A percentile compares a stretch with the other conserved stretches of the same genome.
Conservation (phyloP, 202 grass and related monocot genomes). For the Dendrocalamus latiflorus region DNA sequence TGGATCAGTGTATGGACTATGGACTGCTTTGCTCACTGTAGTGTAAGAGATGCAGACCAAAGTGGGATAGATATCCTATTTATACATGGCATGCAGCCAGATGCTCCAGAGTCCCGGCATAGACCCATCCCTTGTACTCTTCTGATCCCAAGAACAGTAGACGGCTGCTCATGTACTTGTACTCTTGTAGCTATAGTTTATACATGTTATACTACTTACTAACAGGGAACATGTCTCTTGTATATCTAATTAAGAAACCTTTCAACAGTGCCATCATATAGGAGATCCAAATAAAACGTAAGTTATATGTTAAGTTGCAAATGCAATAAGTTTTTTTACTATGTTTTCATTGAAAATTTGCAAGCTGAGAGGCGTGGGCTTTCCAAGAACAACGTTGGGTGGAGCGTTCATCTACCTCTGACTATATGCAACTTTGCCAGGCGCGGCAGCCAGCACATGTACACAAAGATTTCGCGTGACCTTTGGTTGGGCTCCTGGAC, state of each 20-base stretch:
- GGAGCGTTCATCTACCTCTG: background rate
- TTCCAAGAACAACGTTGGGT: background rate
- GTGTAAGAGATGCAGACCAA: constrained; percentile 33
- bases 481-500: background rate
- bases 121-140: background rate
- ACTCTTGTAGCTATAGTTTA: background rate
- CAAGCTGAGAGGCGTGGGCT: background rate
- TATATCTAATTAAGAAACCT: background rate
- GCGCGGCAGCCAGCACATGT: background rate
- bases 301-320: background rate
- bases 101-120: constrained; percentile 20
- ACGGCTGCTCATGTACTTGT: background rate
- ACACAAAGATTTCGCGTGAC: background rate
- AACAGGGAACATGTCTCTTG: background rate
- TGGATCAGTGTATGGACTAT: background rate
- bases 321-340: background rate
- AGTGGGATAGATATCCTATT: constrained; percentile 30
- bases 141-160: constrained; percentile 6
- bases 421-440: constrained; percentile 22
- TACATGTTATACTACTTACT: background rate
- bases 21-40: constrained; percentile 32
- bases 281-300: background rate
- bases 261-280: background rate
- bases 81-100: constrained; percentile 17
- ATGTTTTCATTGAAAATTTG: background rate